phyloP scores from a whole-genome alignment of 2,329 filamentous ascomycete species.

The Aureobasidium pullulans region DNA sequence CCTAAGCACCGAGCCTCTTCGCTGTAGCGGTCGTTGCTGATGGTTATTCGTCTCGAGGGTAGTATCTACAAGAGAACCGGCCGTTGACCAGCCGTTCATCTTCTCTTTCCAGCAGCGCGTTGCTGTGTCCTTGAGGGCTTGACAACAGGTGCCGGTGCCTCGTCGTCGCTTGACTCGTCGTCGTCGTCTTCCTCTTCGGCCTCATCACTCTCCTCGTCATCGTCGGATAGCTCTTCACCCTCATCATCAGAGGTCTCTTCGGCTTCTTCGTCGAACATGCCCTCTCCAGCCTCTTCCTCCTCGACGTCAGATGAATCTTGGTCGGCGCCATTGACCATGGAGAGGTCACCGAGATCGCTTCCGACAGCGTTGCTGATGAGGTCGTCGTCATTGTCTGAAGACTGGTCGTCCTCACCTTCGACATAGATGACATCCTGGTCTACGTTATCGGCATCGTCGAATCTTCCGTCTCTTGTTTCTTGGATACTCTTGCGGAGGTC shows the following conservation, averaged over 20 bases:
- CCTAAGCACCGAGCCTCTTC: neutral
- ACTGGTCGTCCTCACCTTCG: constrained; percentile 63
- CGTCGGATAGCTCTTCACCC: constrained; percentile 40
- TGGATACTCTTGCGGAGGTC: constrained; percentile 67
- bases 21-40: neutral
- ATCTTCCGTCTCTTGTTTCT: constrained; percentile 39
- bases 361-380: constrained; percentile 22
- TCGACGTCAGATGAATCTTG: constrained; percentile 19
- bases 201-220: constrained; percentile 36
- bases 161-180: constrained; percentile 18
- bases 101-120: constrained; percentile 18
- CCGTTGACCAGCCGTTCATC: constrained; percentile 12
- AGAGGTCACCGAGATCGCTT: constrained; percentile 16
- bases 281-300: constrained; percentile 26
- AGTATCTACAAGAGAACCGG: constrained; percentile 3
- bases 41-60: neutral
- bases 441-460: constrained; percentile 54
- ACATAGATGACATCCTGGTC: constrained; percentile 78
- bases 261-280: constrained; percentile 45
- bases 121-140: constrained; percentile 17
- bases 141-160: constrained; percentile 13
- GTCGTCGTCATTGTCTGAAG: constrained; percentile 42
- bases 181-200: constrained; percentile 25
- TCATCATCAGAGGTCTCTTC: constrained; percentile 41
- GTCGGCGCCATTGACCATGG: constrained; percentile 17